Conservation (phyloP, 805 yeast species). For the Cyberlindnera mycetangii region DNA sequence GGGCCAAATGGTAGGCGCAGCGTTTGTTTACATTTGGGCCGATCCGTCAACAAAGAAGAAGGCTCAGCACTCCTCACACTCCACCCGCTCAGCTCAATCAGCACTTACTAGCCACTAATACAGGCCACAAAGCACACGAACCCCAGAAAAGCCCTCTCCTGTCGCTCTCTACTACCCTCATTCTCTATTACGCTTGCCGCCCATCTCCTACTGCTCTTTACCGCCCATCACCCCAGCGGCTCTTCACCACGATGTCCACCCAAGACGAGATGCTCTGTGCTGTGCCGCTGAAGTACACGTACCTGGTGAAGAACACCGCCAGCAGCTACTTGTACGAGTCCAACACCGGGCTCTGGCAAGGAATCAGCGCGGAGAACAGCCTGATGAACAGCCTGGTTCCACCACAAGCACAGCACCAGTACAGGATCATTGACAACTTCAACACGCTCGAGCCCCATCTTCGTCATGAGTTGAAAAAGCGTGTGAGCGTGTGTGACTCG, state of each 20-base stretch:
- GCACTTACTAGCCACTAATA: no score
- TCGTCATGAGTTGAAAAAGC: not conserved
- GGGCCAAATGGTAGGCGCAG: not conserved
- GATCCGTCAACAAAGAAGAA: no score
- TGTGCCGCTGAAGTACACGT: constrained; percentile 24
- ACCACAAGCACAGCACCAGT: not conserved
- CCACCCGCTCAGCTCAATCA: no score
- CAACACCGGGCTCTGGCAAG: constrained; percentile 21
- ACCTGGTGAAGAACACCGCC: constrained; percentile 12
- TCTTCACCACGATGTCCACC: not conserved
- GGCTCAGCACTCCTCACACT: no score
- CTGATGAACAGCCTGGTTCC: constrained; percentile 9
- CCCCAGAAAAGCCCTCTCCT: no score
- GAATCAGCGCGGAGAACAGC: constrained; percentile 14
- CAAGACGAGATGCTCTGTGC: constrained; percentile 5
- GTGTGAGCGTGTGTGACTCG: constrained; percentile 11
- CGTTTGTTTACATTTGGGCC: constrained; percentile 5
- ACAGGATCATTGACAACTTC: constrained; percentile 24
- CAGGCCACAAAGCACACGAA: no score
- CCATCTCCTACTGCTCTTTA: not conserved
- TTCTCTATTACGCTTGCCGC: not conserved
- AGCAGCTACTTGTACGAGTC: constrained; percentile 20
- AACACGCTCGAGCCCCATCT: not conserved
- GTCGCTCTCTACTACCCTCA: no score
- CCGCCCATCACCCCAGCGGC: not conserved